phyloP scores from a whole-genome alignment of 306 rosid species.

The Sicyos edulis region DNA sequence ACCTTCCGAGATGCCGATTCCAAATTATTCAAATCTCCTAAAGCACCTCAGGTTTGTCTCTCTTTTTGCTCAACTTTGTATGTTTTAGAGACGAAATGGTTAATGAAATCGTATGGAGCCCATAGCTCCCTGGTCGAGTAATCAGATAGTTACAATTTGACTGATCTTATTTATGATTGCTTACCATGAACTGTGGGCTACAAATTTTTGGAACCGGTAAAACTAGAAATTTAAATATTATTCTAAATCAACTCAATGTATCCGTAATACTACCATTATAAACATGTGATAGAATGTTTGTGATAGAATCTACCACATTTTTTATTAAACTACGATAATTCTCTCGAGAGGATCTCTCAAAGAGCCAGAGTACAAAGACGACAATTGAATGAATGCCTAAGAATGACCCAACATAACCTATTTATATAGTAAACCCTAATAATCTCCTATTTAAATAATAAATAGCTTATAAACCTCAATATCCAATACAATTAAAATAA shows the following conservation, averaged over 20 bases:
- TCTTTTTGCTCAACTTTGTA: conserved; percentile 1
- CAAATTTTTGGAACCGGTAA: neutral
- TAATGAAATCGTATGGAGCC: neutral
- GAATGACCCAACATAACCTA: too few relatives aligned
- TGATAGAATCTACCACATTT: too few relatives aligned
- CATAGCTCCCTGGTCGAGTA: conserved; percentile 5
- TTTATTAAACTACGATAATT: too few relatives aligned
- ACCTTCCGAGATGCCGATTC: conserved; percentile 36
- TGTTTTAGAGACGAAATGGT: neutral
- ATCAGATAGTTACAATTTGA: neutral
- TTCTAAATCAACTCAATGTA: neutral
- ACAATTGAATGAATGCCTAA: too few relatives aligned
- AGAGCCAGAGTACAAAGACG: too few relatives aligned
- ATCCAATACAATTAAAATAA: too few relatives aligned
- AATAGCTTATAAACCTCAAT: too few relatives aligned
- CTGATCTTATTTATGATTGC: neutral
- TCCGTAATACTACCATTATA: neutral
- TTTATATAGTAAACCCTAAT: too few relatives aligned
- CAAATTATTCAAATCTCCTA: conserved; percentile 37
- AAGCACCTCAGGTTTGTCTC: conserved; percentile 49
- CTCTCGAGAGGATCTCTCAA: too few relatives aligned
- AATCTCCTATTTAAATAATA: too few relatives aligned
- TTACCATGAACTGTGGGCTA: neutral
- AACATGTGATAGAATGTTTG: conserved; percentile 3
- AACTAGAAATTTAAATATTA: neutral